Conservation (phyloP, 2,329 filamentous ascomycete species). For the Fusarium sterilihyphosum region DNA sequence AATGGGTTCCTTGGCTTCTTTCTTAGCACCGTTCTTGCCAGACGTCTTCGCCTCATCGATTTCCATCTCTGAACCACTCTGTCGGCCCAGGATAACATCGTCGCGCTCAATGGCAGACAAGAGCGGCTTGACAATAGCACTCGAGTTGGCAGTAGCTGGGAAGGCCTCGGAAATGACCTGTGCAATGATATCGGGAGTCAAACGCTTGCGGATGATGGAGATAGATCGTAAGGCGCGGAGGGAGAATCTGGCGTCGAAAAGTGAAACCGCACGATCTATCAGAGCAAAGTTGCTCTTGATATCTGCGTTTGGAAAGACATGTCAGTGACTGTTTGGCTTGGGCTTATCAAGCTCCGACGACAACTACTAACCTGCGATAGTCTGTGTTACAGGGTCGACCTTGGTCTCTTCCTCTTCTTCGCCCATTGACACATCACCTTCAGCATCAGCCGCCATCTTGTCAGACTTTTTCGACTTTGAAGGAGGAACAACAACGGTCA, state of each 20-base stretch:
- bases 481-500: slow-evolving; percentile 83
- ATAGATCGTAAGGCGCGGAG: slow-evolving; percentile 94
- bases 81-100: slow-evolving; percentile 69
- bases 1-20: slow-evolving; percentile 78
- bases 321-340: slow-evolving; percentile 33
- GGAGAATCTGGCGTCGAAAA: slow-evolving; percentile 95
- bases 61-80: slow-evolving; percentile 74
- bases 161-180: slow-evolving; percentile 86
- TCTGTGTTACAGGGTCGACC: slow-evolving; percentile 69
- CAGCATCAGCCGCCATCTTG: slow-evolving; percentile 66
- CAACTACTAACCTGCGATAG: slow-evolving; percentile 64
- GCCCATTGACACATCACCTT: slow-evolving; percentile 78
- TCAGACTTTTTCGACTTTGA: slow-evolving; percentile 72
- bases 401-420: slow-evolving; percentile 65
- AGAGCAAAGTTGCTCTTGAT: slow-evolving; percentile 95
- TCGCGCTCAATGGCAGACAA: slow-evolving; percentile 76
- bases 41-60: slow-evolving; percentile 69
- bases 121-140: slow-evolving; percentile 73
- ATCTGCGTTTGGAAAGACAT: slow-evolving; percentile 64
- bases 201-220: slow-evolving; percentile 91
- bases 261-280: slow-evolving; percentile 87
- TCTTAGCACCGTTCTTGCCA: slow-evolving; percentile 67
- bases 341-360: not conserved
- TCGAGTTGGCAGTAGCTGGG: slow-evolving; percentile 68
- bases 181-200: slow-evolving; percentile 82